Base-by-base conservation (phyloP, 495 filamentous ascomycete genomes). In the Penicillium maclennaniae region DNA sequence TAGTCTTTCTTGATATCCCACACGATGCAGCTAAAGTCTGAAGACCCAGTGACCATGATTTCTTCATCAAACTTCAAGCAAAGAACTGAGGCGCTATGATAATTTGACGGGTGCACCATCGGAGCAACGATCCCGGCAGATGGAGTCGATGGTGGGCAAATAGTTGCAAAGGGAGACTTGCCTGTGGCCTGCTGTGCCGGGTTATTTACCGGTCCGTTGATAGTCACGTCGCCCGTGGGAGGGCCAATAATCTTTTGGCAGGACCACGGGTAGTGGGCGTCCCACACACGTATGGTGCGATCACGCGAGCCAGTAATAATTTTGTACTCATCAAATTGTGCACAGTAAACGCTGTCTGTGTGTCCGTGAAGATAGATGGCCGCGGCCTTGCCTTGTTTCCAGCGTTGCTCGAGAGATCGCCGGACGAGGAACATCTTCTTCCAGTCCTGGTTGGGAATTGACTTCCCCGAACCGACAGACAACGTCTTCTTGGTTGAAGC, bases 301-400 rank as follows among this genome's bases (percentile, higher is more conserved):
- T 98, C 93, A 52, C 95, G 85, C 14, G 93, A 97, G 49, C 93
- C 93, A 14, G 95, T 97, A 50, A 98, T 91, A 58, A 97, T 93
- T 66, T 97, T 98, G 60, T 87, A 72, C 87, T 97, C 92, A 67
- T 98, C 93, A 72, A 97, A 98, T 66, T 97, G 93, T 37, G 92
- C 83, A 68, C 93, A 97, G 70, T 98, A 98, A 21, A 98, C 92
- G 56, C 89, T 96, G 68, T 97, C 93, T 10, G 81, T 81, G 62
- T 98, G 93, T 1, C 95, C 93, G 62, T 92, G 87, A 16, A 97
- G 75, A 66, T 95, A 96, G 47, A 95, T 86, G 0, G 89, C 85
- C 39, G 83, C 86, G 21, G 88, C 87, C 47, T 84, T 80, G 53
- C 88, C 87, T 39, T 83, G 69, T 54, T 81, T 82, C 93, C 93